Base-by-base conservation (phyloP, 305 asterid genomes). In the Fraxinus sp. region DNA sequence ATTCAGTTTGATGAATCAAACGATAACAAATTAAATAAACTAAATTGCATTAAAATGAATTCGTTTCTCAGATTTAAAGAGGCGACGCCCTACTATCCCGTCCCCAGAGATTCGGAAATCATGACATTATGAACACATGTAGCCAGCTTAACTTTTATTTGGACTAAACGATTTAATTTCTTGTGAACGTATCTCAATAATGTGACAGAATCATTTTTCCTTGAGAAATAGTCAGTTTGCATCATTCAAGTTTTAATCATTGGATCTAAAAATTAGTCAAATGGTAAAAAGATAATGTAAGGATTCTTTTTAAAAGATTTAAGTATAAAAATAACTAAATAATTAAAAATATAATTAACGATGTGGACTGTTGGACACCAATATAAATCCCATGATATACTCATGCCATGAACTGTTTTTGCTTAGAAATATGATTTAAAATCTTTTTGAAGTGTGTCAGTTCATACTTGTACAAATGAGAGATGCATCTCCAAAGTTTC, bases 1-100 rank as follows among this genome's bases (percentile, higher is more conserved):
- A 77, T 33, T n/a, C 75, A 28, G 35, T 41, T 80, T 52, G 77
- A 35, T 9, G 73, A 75, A 86, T 37, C 59, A 75, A 81, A 35
- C 73, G 24, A 80, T 22, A 46, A 79, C 55, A 24, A 46, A 28
- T 80, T 41, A 52, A 75, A 24, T 33, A 20, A 46, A 80, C 41
- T 43, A 81, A 18, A 79, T 32, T 33, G 35, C 24, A 14, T 4
- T 66, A 28, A 68, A 68, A 28, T 28, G 9, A 28, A 28, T 24
- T 3, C 1, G 39, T 10, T 68, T 10, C 75, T 68, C 36, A 68
- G 9, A 13, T 68, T 68, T 10, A 28, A 68, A 68, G 37, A 5
- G 37, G n/a, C 16, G 0, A 64, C 1, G 0, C 14, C 16, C 36
- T 3, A 66, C 16, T 8, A 22, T 64, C 28, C 33, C n/a, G 8